These are phyloP conservation scores for Tilletia horrida DNA, from an alignment of 1,284 basidiomycete genomes.

Conservation along the genomic window DNA sequence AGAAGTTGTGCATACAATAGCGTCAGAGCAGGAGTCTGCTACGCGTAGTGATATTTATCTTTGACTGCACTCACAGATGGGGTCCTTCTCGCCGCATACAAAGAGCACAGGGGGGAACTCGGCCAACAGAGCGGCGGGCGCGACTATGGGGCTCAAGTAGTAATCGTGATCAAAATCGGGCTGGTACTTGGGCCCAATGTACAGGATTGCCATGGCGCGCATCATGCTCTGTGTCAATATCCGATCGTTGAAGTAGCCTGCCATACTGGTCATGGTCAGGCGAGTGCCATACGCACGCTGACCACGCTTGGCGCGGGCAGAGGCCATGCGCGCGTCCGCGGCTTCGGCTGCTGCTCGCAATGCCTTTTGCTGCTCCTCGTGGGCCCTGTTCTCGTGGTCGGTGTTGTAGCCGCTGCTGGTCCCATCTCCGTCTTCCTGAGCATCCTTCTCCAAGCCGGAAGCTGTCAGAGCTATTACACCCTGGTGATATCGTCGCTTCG, in stretches of 20 bases:
- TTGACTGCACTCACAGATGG: slow-evolving; percentile 69
- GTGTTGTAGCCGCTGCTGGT: slow-evolving; percentile 15
- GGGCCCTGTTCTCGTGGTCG: slow-evolving; percentile 15
- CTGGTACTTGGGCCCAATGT: slow-evolving; percentile 84
- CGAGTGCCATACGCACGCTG: slow-evolving; percentile 53
- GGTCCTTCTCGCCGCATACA: slow-evolving; percentile 76
- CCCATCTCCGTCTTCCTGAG: background rate
- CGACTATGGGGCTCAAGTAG: slow-evolving; percentile 86
- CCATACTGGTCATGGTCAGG: slow-evolving; percentile 91
- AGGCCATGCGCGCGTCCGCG: slow-evolving; percentile 13
- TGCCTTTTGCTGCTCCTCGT: slow-evolving; percentile 10
- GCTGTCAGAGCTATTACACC: slow-evolving; percentile 4
- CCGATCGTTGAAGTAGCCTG: slow-evolving; percentile 60
- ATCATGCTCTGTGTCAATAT: slow-evolving; percentile 60
- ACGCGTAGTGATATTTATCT: background rate
- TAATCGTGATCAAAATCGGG: slow-evolving; percentile 94
- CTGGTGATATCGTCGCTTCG: slow-evolving; percentile 1
- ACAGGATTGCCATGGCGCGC: slow-evolving; percentile 96
- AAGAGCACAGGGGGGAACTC: slow-evolving; percentile 83
- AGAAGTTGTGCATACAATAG: no score
- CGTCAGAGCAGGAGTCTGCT: background rate
- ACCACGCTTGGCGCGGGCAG: background rate
- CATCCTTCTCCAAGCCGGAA: background rate
- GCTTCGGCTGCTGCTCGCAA: background rate
- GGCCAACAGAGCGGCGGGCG: slow-evolving; percentile 76